phyloP scores from a whole-genome alignment of 202 grass and related monocot species.

The Setaria viridis region DNA sequence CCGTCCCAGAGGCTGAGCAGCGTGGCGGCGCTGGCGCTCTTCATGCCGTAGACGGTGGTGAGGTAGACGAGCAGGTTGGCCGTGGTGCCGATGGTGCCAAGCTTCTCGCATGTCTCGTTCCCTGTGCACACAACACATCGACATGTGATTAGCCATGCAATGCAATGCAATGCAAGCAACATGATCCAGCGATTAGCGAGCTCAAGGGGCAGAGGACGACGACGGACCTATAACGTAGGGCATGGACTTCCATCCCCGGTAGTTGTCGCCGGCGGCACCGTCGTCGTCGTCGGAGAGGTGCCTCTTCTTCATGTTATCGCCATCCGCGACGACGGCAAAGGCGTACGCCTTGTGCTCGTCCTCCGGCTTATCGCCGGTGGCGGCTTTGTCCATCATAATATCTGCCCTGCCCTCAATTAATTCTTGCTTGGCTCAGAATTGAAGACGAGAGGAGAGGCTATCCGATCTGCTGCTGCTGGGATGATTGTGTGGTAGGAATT shows the following conservation, averaged over 20 bases:
- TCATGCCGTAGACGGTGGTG: conserved; percentile 72
- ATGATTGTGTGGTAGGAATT: too few relatives aligned
- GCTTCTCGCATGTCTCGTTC: conserved; percentile 88
- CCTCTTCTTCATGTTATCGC: too few relatives aligned
- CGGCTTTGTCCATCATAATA: too few relatives aligned
- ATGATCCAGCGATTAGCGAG: too few relatives aligned
- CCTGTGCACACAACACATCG: conserved; percentile 31
- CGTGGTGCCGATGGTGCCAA: conserved; percentile 67
- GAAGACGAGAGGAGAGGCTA: too few relatives aligned
- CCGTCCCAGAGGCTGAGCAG: conserved; percentile 62
- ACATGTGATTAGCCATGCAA: too few relatives aligned
- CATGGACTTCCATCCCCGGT: conserved; percentile 86
- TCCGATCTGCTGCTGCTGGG: too few relatives aligned
- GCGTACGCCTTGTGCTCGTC: background rate
- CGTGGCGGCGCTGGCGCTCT: conserved; percentile 51
- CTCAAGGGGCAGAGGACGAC: too few relatives aligned
- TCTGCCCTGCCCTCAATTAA: too few relatives aligned
- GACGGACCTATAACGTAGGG: conserved; percentile 73
- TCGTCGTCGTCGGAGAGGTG: background rate
- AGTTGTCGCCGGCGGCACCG: background rate
- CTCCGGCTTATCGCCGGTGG: background rate
- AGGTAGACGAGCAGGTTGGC: conserved; percentile 84
- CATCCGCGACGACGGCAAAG: background rate
- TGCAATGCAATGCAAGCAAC: too few relatives aligned
- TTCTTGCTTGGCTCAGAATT: too few relatives aligned